Base-by-base conservation (phyloP, 768 basidiomycete species). In the Amanita pseudoporphyria region DNA sequence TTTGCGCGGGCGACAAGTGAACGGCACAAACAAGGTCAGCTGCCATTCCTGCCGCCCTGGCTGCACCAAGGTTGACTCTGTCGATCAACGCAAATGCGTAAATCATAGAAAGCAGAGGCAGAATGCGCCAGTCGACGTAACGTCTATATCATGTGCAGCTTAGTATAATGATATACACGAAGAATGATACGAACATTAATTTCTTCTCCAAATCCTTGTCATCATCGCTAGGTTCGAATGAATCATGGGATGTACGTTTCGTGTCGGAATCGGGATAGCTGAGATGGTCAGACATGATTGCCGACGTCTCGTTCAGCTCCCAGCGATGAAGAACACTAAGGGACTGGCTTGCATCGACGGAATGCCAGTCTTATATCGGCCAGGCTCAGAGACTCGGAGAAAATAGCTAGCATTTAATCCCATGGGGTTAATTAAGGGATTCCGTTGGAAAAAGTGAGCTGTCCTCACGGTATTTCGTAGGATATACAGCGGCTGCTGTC, bases 71-170 rank as follows among this genome's bases (percentile, higher is more conserved):
- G 54, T 72, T 72, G 48, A 68, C 66, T 55, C 71, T 62, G 56
- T 73, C 73, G 51, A 74, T 69, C 32, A 74, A 53, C 16, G 69
- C 67, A 42, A 73, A 67, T 16, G 71, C 62, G 52, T 71, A 73
- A 6, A 71, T 57, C 45, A 71, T 41, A 4, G 66, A 64, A 3
- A 73, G 60, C 9, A 74, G 55, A 3, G 73, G 73, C 5, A 74
- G 58, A 32, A 73, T 67, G 36, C 70, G 66, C 57, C 62, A 67
- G 53, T 73, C 72, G 14, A 73, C 60, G 53, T 60, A 67, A 47
- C 66, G 65, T 61, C 72, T 74, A 47, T 3, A 32, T n/a, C 26
- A 38, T 30, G 6, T 21, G 37, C 24, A 51, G 44, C 47, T 13
- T 45, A 49, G 7, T 35, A 43, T 16, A 32, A 26, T 43, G 3